A percentile compares a stretch with the other conserved stretches of the same genome.
Conservation (phyloP, 805 yeast genomes). For the Cyberlindnera meyerae region DNA sequence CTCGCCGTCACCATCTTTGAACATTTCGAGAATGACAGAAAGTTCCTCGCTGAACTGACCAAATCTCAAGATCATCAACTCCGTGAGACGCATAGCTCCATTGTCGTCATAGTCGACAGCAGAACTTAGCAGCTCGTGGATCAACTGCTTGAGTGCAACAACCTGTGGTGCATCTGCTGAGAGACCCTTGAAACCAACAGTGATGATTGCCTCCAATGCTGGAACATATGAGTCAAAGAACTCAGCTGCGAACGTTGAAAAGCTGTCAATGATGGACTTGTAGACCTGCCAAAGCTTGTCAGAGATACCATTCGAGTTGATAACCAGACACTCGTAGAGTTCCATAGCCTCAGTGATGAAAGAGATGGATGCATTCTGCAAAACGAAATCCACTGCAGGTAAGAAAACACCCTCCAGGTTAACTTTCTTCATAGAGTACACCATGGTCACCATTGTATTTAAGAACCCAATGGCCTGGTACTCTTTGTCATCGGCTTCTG, state of each 20-base stretch:
- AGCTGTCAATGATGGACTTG: slow-evolving; percentile 44
- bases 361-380: slow-evolving; percentile 53
- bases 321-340: slow-evolving; percentile 49
- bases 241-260: slow-evolving; percentile 56
- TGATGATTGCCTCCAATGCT: slow-evolving; percentile 51
- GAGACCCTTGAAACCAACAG: slow-evolving; percentile 40
- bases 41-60: slow-evolving; percentile 16
- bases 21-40: slow-evolving; percentile 10
- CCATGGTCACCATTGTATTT: slow-evolving; percentile 70
- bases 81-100: slow-evolving; percentile 31
- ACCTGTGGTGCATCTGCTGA: slow-evolving; percentile 18
- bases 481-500: slow-evolving; percentile 49
- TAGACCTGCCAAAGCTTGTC: slow-evolving; percentile 51
- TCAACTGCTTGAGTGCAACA: slow-evolving; percentile 10
- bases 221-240: slow-evolving; percentile 52
- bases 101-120: slow-evolving; percentile 30
- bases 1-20: slow-evolving; percentile 25
- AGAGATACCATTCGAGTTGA: slow-evolving; percentile 43
- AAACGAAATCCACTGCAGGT: slow-evolving; percentile 56
- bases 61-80: slow-evolving; percentile 17
- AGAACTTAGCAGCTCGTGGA: slow-evolving; percentile 17
- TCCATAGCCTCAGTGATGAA: slow-evolving; percentile 62
- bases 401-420: slow-evolving; percentile 49
- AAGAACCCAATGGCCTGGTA: slow-evolving; percentile 63
- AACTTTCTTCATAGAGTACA: slow-evolving; percentile 58